Conservation (phyloP, 352 stramenopile species). For the Phytophthora cryptogea region DNA sequence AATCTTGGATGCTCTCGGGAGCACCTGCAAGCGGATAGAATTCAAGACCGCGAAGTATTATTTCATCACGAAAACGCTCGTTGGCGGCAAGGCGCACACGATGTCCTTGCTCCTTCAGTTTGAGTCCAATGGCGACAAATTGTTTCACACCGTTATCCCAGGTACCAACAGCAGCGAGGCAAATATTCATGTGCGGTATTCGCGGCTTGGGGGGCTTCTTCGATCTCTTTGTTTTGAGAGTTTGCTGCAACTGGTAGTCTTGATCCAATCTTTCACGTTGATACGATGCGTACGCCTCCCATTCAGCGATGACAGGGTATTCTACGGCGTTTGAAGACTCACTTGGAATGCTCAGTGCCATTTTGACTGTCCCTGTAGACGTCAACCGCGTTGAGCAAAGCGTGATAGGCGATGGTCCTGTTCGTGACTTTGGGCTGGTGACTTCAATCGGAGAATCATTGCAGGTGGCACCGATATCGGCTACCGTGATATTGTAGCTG, state of each 20-base stretch:
- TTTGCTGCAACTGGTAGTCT: conserved; percentile 20
- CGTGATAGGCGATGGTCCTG: conserved; percentile 11
- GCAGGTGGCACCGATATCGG: not conserved
- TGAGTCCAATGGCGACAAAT: conserved; percentile 58
- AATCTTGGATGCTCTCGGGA: conserved; percentile 31
- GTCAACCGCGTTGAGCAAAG: conserved; percentile 18
- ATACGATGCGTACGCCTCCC: conserved; percentile 26
- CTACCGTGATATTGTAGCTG: not conserved
- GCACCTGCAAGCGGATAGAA: conserved; percentile 50
- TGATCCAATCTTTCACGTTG: conserved; percentile 2
- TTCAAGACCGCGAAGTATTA: conserved; percentile 50
- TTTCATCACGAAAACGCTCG: conserved; percentile 58
- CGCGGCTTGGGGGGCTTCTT: conserved; percentile 1
- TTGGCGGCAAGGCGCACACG: conserved; percentile 81
- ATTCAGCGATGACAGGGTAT: conserved; percentile 20
- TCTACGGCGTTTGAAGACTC: conserved; percentile 23
- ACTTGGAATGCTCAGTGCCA: conserved; percentile 19
- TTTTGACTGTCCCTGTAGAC: conserved; percentile 18
- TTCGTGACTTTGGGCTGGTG: not conserved
- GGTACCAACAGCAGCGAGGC: conserved; percentile 42
- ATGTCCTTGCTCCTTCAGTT: conserved; percentile 72
- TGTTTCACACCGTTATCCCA: conserved; percentile 60
- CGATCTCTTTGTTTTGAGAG: conserved; percentile 7
- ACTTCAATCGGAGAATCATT: not conserved
- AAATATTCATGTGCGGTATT: conserved; percentile 45